Percentiles rank a stretch among this genome's conserved stretches.
Evolutionary conservation across 2,329 filamentous ascomycete species (phyloP).

Genomic region (Acephala macrosclerotiorum): DNA sequence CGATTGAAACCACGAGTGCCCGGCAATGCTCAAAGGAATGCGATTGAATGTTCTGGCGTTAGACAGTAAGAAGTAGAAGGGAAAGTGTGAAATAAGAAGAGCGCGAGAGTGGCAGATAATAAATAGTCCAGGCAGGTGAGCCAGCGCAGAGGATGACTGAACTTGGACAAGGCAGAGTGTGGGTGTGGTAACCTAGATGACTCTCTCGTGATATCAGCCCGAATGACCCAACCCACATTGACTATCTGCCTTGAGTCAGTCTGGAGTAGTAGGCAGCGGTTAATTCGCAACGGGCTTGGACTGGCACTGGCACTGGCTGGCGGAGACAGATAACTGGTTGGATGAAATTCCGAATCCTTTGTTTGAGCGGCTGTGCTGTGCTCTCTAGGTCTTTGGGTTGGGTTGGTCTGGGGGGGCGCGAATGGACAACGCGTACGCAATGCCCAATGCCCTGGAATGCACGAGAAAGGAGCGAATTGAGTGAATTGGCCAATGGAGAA

Average conservation of each 20-base stretch:
- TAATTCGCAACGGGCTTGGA: slow-evolving; percentile 15
- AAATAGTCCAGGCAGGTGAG: slow-evolving; percentile 20
- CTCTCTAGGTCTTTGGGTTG: no score
- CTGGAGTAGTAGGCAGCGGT: slow-evolving; percentile 26
- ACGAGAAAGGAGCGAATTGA: slow-evolving; percentile 9
- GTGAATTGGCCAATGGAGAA: slow-evolving; percentile 22
- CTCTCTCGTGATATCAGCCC: no score
- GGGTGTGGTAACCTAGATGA: not conserved
- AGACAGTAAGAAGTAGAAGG: slow-evolving; percentile 14
- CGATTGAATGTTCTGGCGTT: slow-evolving; percentile 13
- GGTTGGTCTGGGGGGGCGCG: slow-evolving; percentile 14
- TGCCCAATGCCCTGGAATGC: slow-evolving; percentile 15
- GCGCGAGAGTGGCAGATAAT: slow-evolving; percentile 29
- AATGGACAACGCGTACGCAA: slow-evolving; percentile 12
- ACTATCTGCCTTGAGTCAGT: no score
- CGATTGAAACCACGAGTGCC: not conserved
- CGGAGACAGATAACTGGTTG: no score
- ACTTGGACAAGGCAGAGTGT: no score
- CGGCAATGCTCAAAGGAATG: slow-evolving; percentile 15
- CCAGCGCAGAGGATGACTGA: not conserved
- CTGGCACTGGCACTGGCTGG: not conserved
- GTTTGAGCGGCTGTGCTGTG: slow-evolving; percentile 21
- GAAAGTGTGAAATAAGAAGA: slow-evolving; percentile 31
- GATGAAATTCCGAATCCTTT: not conserved
- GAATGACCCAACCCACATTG: no score